These are phyloP conservation scores for Cunninghamia lanceolata DNA, from an alignment of 75 land plant species.

Conservation along the genomic window DNA sequence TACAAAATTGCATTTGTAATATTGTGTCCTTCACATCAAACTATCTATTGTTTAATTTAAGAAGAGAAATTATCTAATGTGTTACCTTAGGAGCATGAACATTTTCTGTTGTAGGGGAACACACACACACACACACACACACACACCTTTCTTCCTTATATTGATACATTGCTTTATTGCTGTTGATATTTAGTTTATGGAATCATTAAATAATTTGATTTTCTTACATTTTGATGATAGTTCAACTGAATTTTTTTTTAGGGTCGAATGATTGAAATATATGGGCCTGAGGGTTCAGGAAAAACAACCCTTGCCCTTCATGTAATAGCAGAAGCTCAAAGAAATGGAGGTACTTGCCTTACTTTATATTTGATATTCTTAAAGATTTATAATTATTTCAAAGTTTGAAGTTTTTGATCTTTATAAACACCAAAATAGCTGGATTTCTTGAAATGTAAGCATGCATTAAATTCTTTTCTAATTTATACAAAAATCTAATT, in stretches of 20 bases:
- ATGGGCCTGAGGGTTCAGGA: constrained; percentile 97
- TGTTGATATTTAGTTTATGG: not conserved
- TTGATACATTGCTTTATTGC: not conserved
- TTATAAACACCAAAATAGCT: not conserved
- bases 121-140: not conserved
- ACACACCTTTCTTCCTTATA: not conserved
- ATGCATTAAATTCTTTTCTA: not conserved
- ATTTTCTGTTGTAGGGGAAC: not conserved
- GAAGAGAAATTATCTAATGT: not conserved
- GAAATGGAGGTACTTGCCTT: constrained; percentile 60
- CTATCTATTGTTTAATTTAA: not conserved
- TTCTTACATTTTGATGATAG: not conserved
- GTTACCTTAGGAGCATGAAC: not conserved
- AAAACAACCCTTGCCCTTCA: constrained; percentile 98
- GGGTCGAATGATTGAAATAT: constrained; percentile 97
- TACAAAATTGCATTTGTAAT: not conserved
- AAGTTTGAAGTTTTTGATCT: not conserved
- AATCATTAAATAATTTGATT: not conserved
- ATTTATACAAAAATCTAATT: not conserved
- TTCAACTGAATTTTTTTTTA: constrained; percentile 16
- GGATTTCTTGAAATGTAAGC: not conserved
- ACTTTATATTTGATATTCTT: not conserved
- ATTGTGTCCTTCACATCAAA: not conserved
- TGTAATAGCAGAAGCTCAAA: constrained; percentile 95
- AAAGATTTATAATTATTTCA: not conserved